phyloP scores from a whole-genome alignment of 768 basidiomycete genomes.

The Lentinula aciculospora region DNA sequence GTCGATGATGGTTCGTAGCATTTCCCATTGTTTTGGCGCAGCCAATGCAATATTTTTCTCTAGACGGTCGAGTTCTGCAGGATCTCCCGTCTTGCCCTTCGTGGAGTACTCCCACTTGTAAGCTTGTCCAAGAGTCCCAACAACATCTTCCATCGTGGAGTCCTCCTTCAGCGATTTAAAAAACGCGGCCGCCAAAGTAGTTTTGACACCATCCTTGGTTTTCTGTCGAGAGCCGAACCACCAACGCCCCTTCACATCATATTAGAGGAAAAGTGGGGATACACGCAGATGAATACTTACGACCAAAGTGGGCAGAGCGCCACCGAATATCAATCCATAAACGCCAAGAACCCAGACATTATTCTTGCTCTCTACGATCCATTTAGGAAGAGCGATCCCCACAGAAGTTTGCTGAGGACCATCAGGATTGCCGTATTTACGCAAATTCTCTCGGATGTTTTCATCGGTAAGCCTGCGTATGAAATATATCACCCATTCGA shows the following conservation, averaged over 20 bases:
- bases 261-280: neutral
- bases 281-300: constrained; percentile 30
- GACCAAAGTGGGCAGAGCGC: constrained; percentile 79
- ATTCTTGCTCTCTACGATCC: constrained; percentile 91
- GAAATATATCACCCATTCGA: neutral
- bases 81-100: constrained; percentile 21
- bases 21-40: constrained; percentile 44
- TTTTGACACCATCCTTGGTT: constrained; percentile 90
- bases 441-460: constrained; percentile 84
- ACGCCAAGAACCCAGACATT: constrained; percentile 85
- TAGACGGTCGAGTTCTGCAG: constrained; percentile 38
- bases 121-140: constrained; percentile 64
- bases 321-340: constrained; percentile 87
- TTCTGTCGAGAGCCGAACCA: constrained; percentile 90
- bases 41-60: constrained; percentile 45
- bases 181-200: constrained; percentile 75
- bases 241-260: constrained; percentile 66
- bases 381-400: constrained; percentile 91
- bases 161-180: constrained; percentile 87
- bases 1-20: constrained; percentile 37
- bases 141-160: constrained; percentile 63
- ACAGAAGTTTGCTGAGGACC: constrained; percentile 92
- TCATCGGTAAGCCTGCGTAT: constrained; percentile 78
- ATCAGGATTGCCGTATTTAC: constrained; percentile 90
- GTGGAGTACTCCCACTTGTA: constrained; percentile 51